Conservation (phyloP, 306 rosid genomes). For the Luffa aegyptiaca region DNA sequence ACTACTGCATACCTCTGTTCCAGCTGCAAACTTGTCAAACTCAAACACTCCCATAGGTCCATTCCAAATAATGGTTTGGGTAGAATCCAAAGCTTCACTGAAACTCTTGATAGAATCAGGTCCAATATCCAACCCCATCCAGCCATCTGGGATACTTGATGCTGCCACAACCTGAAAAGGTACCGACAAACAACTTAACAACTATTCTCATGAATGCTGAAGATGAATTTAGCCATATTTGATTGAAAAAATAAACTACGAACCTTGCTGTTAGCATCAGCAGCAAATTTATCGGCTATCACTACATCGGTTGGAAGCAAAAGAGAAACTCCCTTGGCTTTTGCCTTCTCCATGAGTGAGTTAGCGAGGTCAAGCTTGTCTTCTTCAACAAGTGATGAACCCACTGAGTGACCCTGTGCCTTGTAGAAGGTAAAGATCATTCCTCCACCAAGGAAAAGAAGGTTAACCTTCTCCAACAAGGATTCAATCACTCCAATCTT, state of each 20-base stretch:
- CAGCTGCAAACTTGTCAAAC: slow-evolving; percentile 75
- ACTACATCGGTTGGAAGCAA: slow-evolving; percentile 89
- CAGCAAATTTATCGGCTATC: slow-evolving; percentile 76
- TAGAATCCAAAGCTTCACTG: slow-evolving; percentile 51
- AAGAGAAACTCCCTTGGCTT: slow-evolving; percentile 71
- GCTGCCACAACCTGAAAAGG: slow-evolving; percentile 62
- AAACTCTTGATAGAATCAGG: slow-evolving; percentile 82
- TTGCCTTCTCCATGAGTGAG: slow-evolving; percentile 69
- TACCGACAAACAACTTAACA: not conserved
- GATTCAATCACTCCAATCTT: slow-evolving; percentile 95
- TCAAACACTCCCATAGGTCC: slow-evolving; percentile 99
- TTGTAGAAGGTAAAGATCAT: slow-evolving; percentile 93
- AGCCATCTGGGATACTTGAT: slow-evolving; percentile 71
- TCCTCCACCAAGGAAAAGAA: slow-evolving; percentile 84
- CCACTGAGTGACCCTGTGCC: slow-evolving; percentile 82
- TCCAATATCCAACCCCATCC: slow-evolving; percentile 99
- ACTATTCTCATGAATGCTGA: not conserved
- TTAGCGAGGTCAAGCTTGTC: slow-evolving; percentile 74
- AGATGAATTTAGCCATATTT: not conserved
- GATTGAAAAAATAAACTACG: not conserved
- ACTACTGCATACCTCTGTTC: slow-evolving; percentile 59
- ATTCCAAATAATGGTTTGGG: slow-evolving; percentile 81
- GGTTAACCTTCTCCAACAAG: slow-evolving; percentile 63
- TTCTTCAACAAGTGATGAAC: slow-evolving; percentile 86
- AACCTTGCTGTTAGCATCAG: slow-evolving; percentile 90